Evolutionary conservation across 208 protist species (phyloP), one percentile per base, ranked within the genome.

Genomic region (Balamuthia mandrillaris): DNA sequence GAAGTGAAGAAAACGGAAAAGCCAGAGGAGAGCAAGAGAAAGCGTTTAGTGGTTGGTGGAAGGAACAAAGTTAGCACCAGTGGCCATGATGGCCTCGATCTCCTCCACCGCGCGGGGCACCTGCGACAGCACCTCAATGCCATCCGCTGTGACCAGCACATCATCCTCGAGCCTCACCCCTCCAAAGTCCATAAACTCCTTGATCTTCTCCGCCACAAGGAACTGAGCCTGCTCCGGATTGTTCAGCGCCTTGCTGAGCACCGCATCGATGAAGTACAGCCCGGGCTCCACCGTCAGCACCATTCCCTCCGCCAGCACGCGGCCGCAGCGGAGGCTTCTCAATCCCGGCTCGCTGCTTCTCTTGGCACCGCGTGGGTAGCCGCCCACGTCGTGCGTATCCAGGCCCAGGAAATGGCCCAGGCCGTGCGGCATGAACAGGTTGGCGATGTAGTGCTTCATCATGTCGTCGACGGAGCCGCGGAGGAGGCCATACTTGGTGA

Each of bases 141-240:
- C 96, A 42, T 93, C 88, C 31, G 92, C 91, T 7, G 97, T 99
- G 9, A 99, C 94, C 2, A 98, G 70, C 12, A 99, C 91, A 83
- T 99, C 96, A 88, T 98, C 98, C 90, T 99, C 98, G 68, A 99
- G 97, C 42, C 98, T 93, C 47, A 99, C 96, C 37, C 98, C 98
- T 58, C 97, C 98, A 92, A 98, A 96, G 1, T 88, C 39, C 84
- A 89, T 92, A 87, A 95, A 95, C 51, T 87, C 47, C 12, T 91
- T 86, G 27, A 98, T 81, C 45, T 93, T 93, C 9, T 95, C 89
- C 51, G 92, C 74, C 89, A 97, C 97, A 31, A 99, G 74, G 87
- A 95, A 94, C 45, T 93, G 86, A 24, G 75, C 68, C n/a, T 95
- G 68, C 9, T 90, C 85, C 5, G 93, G 87, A 85, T 97, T 90